Conservation (phyloP, 805 yeast species). For the Yarrowia hollandica region DNA sequence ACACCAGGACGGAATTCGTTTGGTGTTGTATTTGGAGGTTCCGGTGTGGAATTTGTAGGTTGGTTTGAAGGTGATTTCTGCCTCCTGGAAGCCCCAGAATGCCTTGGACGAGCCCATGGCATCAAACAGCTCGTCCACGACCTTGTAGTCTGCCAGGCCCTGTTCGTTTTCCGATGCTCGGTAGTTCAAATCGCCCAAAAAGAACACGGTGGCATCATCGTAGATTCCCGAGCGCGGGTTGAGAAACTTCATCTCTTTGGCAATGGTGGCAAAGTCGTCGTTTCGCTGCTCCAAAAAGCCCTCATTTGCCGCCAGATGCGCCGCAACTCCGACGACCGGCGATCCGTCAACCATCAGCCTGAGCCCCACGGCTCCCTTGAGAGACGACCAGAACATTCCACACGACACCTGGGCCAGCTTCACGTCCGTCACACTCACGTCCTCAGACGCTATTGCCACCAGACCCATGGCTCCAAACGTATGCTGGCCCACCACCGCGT, state of each 20-base stretch:
- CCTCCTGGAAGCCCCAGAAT: constrained; percentile 67
- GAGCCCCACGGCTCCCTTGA: constrained; percentile 75
- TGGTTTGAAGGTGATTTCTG: constrained; percentile 66
- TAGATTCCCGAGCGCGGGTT: constrained; percentile 4
- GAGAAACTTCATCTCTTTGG: constrained; percentile 54
- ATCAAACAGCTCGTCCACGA: constrained; percentile 52
- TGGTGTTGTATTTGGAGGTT: constrained; percentile 52
- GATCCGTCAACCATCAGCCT: constrained; percentile 47
- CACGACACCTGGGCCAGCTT: constrained; percentile 38
- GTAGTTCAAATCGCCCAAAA: constrained; percentile 86
- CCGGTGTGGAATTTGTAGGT: constrained; percentile 68
- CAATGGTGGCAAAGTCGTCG: constrained; percentile 50
- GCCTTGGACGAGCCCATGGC: constrained; percentile 48
- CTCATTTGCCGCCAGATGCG: constrained; percentile 80
- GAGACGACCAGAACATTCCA: constrained; percentile 60
- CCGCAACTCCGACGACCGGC: constrained; percentile 56
- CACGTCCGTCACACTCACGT: constrained; percentile 51
- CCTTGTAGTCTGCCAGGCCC: constrained; percentile 38
- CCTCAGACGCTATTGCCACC: constrained; percentile 31
- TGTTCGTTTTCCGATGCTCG: constrained; percentile 48
- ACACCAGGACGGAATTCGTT: constrained; percentile 85
- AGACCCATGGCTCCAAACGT: constrained; percentile 34
- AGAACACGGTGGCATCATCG: constrained; percentile 62
- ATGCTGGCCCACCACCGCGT: neutral
- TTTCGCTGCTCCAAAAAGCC: constrained; percentile 60